Base-by-base conservation (phyloP, 129 eudicot genomes). In the Mikania micrantha region DNA sequence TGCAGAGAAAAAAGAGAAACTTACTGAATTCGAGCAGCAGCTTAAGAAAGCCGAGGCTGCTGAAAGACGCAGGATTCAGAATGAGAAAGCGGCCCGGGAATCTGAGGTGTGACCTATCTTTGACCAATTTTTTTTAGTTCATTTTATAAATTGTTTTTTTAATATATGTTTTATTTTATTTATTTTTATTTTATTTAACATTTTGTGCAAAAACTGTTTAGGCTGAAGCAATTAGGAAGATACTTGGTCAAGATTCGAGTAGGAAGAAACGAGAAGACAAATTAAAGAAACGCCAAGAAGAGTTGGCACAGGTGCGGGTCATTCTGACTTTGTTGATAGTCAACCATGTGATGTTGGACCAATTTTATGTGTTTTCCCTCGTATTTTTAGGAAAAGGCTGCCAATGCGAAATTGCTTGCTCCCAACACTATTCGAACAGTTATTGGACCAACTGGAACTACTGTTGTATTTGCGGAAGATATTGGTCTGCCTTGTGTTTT, bases 181-280 rank as follows among this genome's bases (percentile, higher is more conserved):
- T 32, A 12, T 7, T 28, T 28, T 0, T 27, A 11, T 3, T 3
- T 11, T 54, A 11, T 39, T 24, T 13, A 10, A 15, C 21, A 15
- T 25, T 9, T 1, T 42, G 60, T 40, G 39, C 20, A 70, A 71
- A 42, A 64, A 50, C 36, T 69, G 39, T 74, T 49, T 74, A 92
- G 98, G 98, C 91, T 21, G 98, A 93, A 79, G 98, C 98, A 69
- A 88, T 93, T 39, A 88, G 98, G 74, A 88, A 84, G 74, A 93
- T 93, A 48, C 95, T 88, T 22, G 98, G 98, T 64, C 96, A 88
- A 81, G 98, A 93, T 74, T 89, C 98, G 12, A 82, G 81, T 65
- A 84, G 95, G 84, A 88, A 88, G 85, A 93, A 88, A 82, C 83
- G 90, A 52, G 98, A 93, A 82, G 98, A 93, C 67, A 89, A 86